Evolutionary conservation across 345 rosid species (phyloP).

Genomic region (Murraya koenigii): DNA sequence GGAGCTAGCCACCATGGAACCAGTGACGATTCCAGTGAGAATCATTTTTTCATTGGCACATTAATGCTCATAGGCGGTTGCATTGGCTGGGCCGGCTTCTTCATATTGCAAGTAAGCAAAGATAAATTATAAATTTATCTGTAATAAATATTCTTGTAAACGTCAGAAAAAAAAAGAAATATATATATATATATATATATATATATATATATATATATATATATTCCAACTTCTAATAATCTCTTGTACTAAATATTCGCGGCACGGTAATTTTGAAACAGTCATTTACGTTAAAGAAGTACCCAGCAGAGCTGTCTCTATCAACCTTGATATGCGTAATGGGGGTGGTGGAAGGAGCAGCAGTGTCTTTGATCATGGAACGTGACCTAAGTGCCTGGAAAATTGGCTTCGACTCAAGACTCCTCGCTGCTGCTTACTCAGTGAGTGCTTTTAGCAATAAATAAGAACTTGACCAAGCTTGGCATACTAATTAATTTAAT

Average conservation of each 20-base stretch:
- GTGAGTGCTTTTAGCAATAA: constrained; percentile 32
- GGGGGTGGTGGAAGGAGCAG: constrained; percentile 63
- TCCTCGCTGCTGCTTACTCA: constrained; percentile 76
- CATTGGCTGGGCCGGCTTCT: constrained; percentile 72
- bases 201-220: too few species aligned
- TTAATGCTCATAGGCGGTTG: constrained; percentile 60
- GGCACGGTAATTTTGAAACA: constrained; percentile 16
- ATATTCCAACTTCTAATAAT: too few species aligned
- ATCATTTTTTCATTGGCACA: constrained; percentile 67
- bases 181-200: too few species aligned
- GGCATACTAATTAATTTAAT: too few species aligned
- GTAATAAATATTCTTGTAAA: too few species aligned
- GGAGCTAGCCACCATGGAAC: constrained; percentile 34
- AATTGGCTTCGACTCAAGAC: constrained; percentile 70
- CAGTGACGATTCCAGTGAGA: constrained; percentile 33
- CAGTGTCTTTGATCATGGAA: constrained; percentile 55
- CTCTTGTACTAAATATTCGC: background rate
- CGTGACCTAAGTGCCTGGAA: constrained; percentile 72
- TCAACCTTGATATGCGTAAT: constrained; percentile 65
- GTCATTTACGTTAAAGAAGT: constrained; percentile 70
- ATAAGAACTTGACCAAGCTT: too few species aligned
- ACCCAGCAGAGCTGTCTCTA: constrained; percentile 94
- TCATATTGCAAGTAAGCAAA: constrained; percentile 70
- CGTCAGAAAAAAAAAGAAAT: too few species aligned
- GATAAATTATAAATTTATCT: background rate